These are phyloP conservation scores for Fusarium sp. DNA, from an alignment of 2,329 filamentous ascomycete species.

Conservation along the genomic window DNA sequence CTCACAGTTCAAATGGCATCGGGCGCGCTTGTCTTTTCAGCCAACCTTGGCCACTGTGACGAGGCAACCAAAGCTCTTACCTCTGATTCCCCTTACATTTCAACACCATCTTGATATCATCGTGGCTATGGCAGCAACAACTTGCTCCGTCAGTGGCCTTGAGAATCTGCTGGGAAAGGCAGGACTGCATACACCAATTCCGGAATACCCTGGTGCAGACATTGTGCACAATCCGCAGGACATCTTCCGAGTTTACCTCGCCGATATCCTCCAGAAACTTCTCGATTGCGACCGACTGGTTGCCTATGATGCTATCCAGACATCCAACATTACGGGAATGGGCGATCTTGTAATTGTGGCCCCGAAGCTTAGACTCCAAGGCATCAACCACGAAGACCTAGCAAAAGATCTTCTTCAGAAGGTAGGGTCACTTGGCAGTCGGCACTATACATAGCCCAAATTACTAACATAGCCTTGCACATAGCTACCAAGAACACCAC, in stretches of 20 bases:
- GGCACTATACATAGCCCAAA: neutral
- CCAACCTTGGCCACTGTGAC: neutral
- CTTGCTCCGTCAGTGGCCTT: slow-evolving; percentile 36
- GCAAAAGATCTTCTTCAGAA: slow-evolving; percentile 34
- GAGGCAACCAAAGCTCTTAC: neutral
- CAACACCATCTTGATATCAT: neutral
- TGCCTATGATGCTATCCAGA: slow-evolving; percentile 45
- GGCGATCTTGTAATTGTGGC: slow-evolving; percentile 44
- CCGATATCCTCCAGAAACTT: slow-evolving; percentile 38
- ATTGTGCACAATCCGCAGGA: slow-evolving; percentile 43
- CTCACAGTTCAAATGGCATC: neutral
- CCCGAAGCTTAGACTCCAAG: slow-evolving; percentile 36
- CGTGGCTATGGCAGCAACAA: slow-evolving; percentile 40
- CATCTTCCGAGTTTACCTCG: slow-evolving; percentile 42
- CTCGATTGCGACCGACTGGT: slow-evolving; percentile 31
- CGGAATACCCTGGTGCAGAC: slow-evolving; percentile 35
- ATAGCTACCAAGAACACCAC: slow-evolving; percentile 37
- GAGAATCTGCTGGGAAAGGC: slow-evolving; percentile 34
- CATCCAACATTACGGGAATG: slow-evolving; percentile 39
- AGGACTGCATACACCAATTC: slow-evolving; percentile 38
- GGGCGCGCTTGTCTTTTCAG: neutral
- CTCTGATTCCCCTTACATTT: neutral
- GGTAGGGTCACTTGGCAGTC: slow-evolving; percentile 7
- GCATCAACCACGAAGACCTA: slow-evolving; percentile 25
- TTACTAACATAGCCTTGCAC: slow-evolving; percentile 2